Conservation (phyloP, 345 rosid genomes). For the Xanthoceras sorbifolium region DNA sequence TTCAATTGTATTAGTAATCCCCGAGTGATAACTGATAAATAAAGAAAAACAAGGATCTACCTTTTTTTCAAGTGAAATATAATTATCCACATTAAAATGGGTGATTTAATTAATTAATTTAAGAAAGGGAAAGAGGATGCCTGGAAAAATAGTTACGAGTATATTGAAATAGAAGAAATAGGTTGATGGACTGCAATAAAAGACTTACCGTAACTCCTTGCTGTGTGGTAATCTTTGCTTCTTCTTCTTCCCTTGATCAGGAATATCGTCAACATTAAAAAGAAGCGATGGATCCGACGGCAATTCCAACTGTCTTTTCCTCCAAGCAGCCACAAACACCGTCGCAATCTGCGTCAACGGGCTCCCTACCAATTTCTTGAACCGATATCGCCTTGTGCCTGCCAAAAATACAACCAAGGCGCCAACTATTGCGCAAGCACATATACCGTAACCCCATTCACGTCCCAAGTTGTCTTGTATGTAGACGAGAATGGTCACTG, state of each 20-base stretch:
- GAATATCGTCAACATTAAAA: slow-evolving; percentile 54
- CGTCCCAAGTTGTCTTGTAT: slow-evolving; percentile 86
- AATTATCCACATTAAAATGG: too few relatives aligned
- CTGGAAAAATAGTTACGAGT: not conserved
- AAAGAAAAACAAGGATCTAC: too few relatives aligned
- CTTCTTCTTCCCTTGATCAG: slow-evolving; percentile 48
- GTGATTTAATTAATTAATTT: too few relatives aligned
- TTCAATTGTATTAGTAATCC: not conserved
- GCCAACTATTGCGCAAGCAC: slow-evolving; percentile 67
- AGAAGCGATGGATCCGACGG: slow-evolving; percentile 64
- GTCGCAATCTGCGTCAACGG: slow-evolving; percentile 91
- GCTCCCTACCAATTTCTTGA: slow-evolving; percentile 84
- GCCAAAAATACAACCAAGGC: slow-evolving; percentile 61
- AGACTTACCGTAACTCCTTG: slow-evolving; percentile 69
- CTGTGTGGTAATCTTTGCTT: slow-evolving; percentile 78
- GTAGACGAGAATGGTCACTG: slow-evolving; percentile 88
- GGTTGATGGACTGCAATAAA: too few relatives aligned
- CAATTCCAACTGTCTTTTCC: slow-evolving; percentile 51
- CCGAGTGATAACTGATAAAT: too few relatives aligned
- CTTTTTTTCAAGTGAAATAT: too few relatives aligned
- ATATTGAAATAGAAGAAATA: not conserved
- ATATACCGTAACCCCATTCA: slow-evolving; percentile 86
- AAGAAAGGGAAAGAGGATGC: not conserved
- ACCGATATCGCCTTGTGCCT: slow-evolving; percentile 80
- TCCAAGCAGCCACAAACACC: slow-evolving; percentile 67